phyloP scores from a whole-genome alignment of 495 filamentous ascomycete species.

The Lasiosphaeriaceae sp. region DNA sequence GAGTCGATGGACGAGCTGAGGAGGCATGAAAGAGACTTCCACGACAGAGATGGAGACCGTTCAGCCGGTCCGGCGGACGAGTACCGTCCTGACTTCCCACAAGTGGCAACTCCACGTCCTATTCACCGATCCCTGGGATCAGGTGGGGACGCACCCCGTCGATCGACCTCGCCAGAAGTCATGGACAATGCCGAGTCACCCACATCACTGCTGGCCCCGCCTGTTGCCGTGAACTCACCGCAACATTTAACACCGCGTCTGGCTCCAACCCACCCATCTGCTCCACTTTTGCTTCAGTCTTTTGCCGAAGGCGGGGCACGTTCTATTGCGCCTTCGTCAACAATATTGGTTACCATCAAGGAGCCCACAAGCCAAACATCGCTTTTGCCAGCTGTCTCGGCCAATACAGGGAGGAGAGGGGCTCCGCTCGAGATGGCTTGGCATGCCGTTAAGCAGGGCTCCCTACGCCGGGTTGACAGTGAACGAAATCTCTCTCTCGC shows the following conservation, averaged over 20 bases:
- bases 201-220: too few species aligned
- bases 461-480: conserved; percentile 19
- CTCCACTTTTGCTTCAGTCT: neutral
- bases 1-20: conserved; percentile 19
- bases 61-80: neutral
- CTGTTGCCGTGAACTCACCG: neutral
- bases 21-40: conserved; percentile 16
- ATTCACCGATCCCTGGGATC: neutral
- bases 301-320: neutral
- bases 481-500: conserved; percentile 10
- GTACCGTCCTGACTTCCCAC: neutral
- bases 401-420: neutral
- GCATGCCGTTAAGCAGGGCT: neutral
- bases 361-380: neutral
- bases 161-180: neutral
- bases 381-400: neutral
- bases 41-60: conserved; percentile 16
- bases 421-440: neutral
- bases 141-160: neutral
- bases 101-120: neutral
- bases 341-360: neutral
- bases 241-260: neutral
- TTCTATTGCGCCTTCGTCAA: neutral
- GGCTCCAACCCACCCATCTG: neutral
- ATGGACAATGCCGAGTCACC: too few species aligned